Conservation (phyloP, 371 early-diverging fungal genomes). For the Mortierella sp. region DNA sequence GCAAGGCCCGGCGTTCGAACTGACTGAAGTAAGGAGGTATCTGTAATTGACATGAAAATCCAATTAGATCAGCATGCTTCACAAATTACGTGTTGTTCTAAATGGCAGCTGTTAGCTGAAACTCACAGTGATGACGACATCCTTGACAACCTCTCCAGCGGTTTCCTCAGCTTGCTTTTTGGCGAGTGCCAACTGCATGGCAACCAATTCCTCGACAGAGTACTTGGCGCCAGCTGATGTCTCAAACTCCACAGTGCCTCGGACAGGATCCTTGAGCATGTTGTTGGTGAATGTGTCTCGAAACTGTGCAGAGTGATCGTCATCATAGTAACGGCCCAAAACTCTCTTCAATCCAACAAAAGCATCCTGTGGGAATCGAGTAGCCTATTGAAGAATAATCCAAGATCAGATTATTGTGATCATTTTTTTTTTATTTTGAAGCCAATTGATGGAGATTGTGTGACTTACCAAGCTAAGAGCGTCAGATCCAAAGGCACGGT, state of each 20-base stretch:
- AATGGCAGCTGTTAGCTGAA: neutral
- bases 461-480: constrained; percentile 82
- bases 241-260: constrained; percentile 78
- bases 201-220: constrained; percentile 91
- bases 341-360: constrained; percentile 87
- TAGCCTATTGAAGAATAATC: constrained; percentile 66
- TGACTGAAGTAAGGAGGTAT: constrained; percentile 93
- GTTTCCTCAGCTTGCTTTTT: constrained; percentile 84
- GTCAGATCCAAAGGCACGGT: constrained; percentile 92
- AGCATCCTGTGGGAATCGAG: constrained; percentile 87
- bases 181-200: constrained; percentile 93
- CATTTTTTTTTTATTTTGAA: neutral
- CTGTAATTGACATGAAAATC: constrained; percentile 49
- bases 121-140: constrained; percentile 91
- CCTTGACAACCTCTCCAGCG: constrained; percentile 83
- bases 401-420: neutral
- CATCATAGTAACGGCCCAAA: constrained; percentile 81
- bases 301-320: constrained; percentile 76
- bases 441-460: neutral
- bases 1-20: constrained; percentile 91
- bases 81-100: neutral
- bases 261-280: constrained; percentile 75
- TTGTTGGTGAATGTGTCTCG: constrained; percentile 77
- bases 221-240: constrained; percentile 59
- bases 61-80: neutral